Conservation (phyloP, 139 green algal species). For the Closterium sp. region DNA sequence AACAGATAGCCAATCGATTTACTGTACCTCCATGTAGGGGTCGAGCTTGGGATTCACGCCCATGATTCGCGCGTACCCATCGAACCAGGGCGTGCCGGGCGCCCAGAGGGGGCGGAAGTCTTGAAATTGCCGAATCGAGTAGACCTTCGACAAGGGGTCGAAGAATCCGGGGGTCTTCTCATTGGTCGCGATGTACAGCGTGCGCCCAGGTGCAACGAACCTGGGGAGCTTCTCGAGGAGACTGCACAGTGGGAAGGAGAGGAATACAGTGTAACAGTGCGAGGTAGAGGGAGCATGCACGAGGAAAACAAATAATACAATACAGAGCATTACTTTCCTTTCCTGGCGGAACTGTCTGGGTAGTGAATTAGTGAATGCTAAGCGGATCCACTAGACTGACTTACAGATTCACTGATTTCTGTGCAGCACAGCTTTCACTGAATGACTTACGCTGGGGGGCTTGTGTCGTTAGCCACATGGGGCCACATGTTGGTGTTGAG, state of each 20-base stretch:
- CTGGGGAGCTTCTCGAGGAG: not conserved
- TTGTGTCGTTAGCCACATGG: not conserved
- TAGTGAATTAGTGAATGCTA: too few relatives aligned
- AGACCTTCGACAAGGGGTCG: not conserved
- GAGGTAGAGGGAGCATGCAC: not conserved
- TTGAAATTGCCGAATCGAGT: not conserved
- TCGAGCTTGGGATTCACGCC: not conserved
- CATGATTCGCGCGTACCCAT: slow-evolving; percentile 1
- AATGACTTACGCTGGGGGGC: not conserved
- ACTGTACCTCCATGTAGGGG: not conserved
- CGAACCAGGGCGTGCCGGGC: not conserved
- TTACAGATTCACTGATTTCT: too few relatives aligned
- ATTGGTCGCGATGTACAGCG: slow-evolving; percentile 13
- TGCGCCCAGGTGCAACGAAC: not conserved
- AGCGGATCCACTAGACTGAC: too few relatives aligned
- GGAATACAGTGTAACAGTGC: not conserved
- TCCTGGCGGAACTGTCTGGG: too few relatives aligned
- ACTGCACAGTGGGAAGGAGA: too few relatives aligned
- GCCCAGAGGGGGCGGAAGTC: slow-evolving; percentile 6
- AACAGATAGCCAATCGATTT: too few relatives aligned
- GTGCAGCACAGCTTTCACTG: too few relatives aligned
- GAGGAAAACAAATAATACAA: too few relatives aligned
- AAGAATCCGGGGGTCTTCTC: not conserved
- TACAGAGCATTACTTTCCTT: too few relatives aligned
- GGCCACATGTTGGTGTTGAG: not conserved